These are phyloP conservation scores for Neurospora discreta DNA, from an alignment of 495 filamentous ascomycete species.

Conservation along the genomic window DNA sequence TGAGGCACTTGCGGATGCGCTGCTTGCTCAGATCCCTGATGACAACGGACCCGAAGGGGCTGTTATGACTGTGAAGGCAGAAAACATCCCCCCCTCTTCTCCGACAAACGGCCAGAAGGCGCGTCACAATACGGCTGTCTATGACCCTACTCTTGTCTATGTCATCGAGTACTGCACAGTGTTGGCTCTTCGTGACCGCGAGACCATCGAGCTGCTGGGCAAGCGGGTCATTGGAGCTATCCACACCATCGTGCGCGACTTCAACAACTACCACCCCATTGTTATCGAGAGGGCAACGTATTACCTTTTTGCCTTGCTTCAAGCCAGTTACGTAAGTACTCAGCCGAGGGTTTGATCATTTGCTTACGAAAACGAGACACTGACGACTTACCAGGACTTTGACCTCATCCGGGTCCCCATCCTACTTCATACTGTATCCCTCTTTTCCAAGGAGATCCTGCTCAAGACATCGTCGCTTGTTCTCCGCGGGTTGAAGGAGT, in stretches of 20 bases:
- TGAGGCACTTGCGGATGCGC: slow-evolving; percentile 54
- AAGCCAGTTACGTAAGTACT: slow-evolving; percentile 73
- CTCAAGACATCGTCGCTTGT: slow-evolving; percentile 64
- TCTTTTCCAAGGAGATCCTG: slow-evolving; percentile 65
- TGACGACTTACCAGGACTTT: slow-evolving; percentile 51
- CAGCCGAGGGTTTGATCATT: background rate
- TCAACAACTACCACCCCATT: slow-evolving; percentile 63
- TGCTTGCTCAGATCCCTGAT: slow-evolving; percentile 79
- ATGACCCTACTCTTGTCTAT: slow-evolving; percentile 81
- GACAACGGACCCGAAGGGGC: slow-evolving; percentile 53
- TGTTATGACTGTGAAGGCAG: slow-evolving; percentile 80
- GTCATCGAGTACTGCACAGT: slow-evolving; percentile 82
- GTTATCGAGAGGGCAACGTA: slow-evolving; percentile 73
- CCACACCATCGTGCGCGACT: slow-evolving; percentile 70
- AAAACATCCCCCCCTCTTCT: slow-evolving; percentile 45
- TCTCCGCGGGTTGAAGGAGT: slow-evolving; percentile 67
- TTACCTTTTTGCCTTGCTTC: slow-evolving; percentile 74
- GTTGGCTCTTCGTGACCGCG: slow-evolving; percentile 63
- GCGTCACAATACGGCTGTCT: slow-evolving; percentile 44
- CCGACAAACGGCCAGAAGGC: slow-evolving; percentile 48
- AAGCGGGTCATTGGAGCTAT: slow-evolving; percentile 69
- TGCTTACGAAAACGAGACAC: background rate
- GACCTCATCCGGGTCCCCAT: slow-evolving; percentile 89
- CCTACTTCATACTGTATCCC: slow-evolving; percentile 81
- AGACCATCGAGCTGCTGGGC: slow-evolving; percentile 60